Conservation (phyloP, 1,284 basidiomycete genomes). For the Trichosporon sp. region DNA sequence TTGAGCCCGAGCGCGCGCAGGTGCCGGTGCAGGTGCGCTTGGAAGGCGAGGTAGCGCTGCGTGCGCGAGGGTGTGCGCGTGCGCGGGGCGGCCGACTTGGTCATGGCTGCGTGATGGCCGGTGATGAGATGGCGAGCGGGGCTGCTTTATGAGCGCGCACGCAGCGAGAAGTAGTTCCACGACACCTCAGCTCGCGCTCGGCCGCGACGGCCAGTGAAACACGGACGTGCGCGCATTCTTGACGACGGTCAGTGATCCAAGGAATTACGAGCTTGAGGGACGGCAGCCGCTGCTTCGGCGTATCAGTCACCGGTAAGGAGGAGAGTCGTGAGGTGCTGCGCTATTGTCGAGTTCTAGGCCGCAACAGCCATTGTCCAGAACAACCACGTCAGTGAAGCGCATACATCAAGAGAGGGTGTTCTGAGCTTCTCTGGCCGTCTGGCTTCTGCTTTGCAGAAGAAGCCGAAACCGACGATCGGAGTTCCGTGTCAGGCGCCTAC, state of each 20-base stretch:
- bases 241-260: neutral
- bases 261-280: too few relatives aligned
- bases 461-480: neutral
- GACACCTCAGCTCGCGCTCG: neutral
- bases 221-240: neutral
- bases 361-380: neutral
- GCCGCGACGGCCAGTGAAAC: neutral
- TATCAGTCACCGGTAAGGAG: neutral
- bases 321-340: neutral
- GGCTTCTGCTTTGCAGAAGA: neutral
- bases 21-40: neutral
- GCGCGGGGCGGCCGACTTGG: neutral
- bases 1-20: neutral
- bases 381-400: neutral
- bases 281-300: neutral
- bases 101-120: neutral
- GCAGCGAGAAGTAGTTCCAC: neutral
- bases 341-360: too few relatives aligned
- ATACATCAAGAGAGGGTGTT: too few relatives aligned
- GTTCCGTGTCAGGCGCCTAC: neutral
- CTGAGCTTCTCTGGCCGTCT: neutral
- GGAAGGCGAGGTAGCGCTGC: constrained; percentile 1
- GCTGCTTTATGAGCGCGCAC: neutral
- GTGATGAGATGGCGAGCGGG: neutral
- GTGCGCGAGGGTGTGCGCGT: neutral